phyloP scores from a whole-genome alignment of 768 basidiomycete species.

The Dioszegia crocea region DNA sequence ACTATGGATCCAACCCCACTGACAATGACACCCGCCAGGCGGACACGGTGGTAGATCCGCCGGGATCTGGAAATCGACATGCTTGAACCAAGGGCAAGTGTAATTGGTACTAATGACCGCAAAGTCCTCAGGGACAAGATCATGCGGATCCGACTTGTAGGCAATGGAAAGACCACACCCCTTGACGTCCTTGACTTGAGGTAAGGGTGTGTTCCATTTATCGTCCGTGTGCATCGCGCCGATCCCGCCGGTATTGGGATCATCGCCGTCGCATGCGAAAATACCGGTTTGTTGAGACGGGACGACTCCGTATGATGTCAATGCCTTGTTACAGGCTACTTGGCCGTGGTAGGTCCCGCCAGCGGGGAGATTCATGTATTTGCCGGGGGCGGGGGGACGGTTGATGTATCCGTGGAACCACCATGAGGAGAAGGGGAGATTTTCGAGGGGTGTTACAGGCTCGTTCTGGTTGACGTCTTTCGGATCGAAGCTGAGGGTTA shows the following conservation, averaged over 20 bases:
- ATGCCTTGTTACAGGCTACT: slow-evolving; percentile 40
- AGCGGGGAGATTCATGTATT: slow-evolving; percentile 38
- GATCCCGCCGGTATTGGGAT: slow-evolving; percentile 22
- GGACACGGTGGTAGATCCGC: slow-evolving; percentile 46
- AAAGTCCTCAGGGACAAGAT: slow-evolving; percentile 40
- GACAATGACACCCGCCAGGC: slow-evolving; percentile 43
- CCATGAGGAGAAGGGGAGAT: slow-evolving; percentile 42
- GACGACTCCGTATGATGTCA: slow-evolving; percentile 28
- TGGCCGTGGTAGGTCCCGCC: slow-evolving; percentile 42
- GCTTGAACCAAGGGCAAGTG: slow-evolving; percentile 42
- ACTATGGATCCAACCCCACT: slow-evolving; percentile 47
- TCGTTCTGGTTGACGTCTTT: slow-evolving; percentile 41
- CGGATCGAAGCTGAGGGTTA: slow-evolving; percentile 25
- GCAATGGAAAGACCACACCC: slow-evolving; percentile 43
- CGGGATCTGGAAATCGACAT: slow-evolving; percentile 47
- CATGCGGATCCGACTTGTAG: slow-evolving; percentile 33
- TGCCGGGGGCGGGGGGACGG: slow-evolving; percentile 33
- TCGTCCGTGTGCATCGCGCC: slow-evolving; percentile 47
- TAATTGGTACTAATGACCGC: slow-evolving; percentile 37
- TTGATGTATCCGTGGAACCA: slow-evolving; percentile 48
- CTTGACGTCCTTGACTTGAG: slow-evolving; percentile 33
- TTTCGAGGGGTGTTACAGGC: slow-evolving; percentile 33
- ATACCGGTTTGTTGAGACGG: slow-evolving; percentile 26
- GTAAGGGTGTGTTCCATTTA: slow-evolving; percentile 27
- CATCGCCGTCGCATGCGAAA: slow-evolving; percentile 40